Conservation (phyloP, 2,329 filamentous ascomycete genomes). For the Hypoxylon sp. region DNA sequence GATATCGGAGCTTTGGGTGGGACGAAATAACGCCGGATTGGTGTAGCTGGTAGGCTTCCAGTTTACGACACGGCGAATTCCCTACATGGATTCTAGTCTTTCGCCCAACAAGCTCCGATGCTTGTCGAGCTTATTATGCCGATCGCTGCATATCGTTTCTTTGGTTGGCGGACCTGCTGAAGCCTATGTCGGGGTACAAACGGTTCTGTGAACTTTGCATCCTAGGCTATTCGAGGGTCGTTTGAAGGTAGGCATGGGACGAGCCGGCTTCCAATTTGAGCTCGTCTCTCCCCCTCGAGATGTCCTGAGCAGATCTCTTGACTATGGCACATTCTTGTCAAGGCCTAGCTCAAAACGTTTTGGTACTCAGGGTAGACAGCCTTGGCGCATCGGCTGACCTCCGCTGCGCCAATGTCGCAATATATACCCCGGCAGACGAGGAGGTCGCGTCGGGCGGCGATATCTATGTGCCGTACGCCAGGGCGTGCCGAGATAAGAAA, state of each 20-base stretch:
- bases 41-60: conserved; percentile 19
- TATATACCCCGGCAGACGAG: conserved; percentile 31
- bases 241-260: conserved; percentile 9
- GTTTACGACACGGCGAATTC: conserved; percentile 30
- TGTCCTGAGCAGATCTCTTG: conserved; percentile 29
- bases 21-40: conserved; percentile 42
- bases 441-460: conserved; percentile 22
- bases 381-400: conserved; percentile 49
- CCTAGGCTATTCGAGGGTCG: neutral
- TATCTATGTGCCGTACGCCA: conserved; percentile 19
- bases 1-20: conserved; percentile 30
- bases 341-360: conserved; percentile 48
- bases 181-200: conserved; percentile 1
- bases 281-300: conserved; percentile 25
- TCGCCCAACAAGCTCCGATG: conserved; percentile 8
- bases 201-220: conserved; percentile 10
- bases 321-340: conserved; percentile 54
- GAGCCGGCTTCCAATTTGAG: conserved; percentile 42
- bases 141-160: neutral
- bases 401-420: conserved; percentile 43
- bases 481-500: conserved; percentile 38
- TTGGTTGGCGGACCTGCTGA: neutral
- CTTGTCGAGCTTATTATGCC: neutral
- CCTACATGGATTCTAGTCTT: neutral
- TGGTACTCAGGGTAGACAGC: conserved; percentile 40